Evolutionary conservation across 176 grass and related monocot species (phyloP).

Genomic region (Carex pumila): DNA sequence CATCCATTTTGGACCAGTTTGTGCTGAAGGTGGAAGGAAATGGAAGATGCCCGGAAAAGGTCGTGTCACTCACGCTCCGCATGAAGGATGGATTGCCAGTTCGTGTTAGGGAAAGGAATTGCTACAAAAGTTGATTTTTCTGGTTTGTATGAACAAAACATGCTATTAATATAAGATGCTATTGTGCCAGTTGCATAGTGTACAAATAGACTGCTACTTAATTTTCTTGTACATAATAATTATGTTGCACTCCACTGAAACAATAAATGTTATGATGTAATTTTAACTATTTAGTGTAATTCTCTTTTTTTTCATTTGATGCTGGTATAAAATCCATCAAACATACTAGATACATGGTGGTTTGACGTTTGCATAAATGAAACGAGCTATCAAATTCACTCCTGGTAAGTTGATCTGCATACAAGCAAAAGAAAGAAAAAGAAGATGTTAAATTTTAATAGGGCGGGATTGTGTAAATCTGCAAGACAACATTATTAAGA

Average conservation of each 20-base stretch:
- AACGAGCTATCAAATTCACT: background rate
- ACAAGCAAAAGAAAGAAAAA: no score
- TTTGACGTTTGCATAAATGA: background rate
- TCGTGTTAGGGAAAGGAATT: constrained; percentile 21
- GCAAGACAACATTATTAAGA: background rate
- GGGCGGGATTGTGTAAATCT: background rate
- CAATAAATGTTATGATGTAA: background rate
- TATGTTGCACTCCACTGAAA: background rate
- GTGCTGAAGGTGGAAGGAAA: constrained; percentile 2
- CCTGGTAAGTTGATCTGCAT: no score
- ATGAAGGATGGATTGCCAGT: constrained; percentile 53
- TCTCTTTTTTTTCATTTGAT: background rate
- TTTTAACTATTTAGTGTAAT: background rate
- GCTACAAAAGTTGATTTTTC: background rate
- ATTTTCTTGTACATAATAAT: background rate
- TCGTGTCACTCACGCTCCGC: constrained; percentile 34
- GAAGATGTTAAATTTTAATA: background rate
- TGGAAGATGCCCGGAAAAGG: constrained; percentile 25
- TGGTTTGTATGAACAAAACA: background rate
- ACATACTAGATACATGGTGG: background rate
- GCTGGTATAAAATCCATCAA: background rate
- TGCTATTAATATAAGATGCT: background rate
- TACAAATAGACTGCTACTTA: background rate
- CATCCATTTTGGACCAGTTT: constrained; percentile 40
- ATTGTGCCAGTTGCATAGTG: background rate